phyloP scores from a whole-genome alignment of 176 grass and related monocot genomes.

The Lolium perenne region DNA sequence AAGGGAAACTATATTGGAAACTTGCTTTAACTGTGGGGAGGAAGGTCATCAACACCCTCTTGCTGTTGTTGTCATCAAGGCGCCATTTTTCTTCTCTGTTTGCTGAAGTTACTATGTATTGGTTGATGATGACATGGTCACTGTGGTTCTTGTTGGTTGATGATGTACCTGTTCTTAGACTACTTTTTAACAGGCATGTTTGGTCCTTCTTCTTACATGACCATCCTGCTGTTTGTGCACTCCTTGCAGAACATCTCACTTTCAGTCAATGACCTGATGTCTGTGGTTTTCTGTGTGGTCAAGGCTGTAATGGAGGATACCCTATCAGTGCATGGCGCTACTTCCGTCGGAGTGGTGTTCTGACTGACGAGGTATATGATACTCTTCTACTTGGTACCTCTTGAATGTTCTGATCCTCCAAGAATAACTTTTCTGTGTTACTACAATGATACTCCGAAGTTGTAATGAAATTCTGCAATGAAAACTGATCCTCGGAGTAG shows the following conservation, averaged over 20 bases:
- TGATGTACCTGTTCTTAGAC: not conserved
- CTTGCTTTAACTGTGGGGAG: no score
- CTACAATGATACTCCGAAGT: not conserved
- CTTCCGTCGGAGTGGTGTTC: conserved; percentile 80
- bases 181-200: conserved; percentile 21
- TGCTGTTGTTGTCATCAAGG: no score
- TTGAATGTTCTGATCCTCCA: conserved; percentile 1
- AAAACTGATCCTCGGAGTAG: no score
- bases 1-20: no score
- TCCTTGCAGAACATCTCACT: conserved; percentile 73
- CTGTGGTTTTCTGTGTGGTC: conserved; percentile 97
- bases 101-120: no score
- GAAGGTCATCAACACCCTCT: no score
- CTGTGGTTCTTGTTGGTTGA: no score
- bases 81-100: no score
- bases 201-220: conserved; percentile 7
- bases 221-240: conserved; percentile 5
- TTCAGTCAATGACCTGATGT: conserved; percentile 85
- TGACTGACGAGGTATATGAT: conserved; percentile 79
- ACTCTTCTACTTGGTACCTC: conserved; percentile 4
- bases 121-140: no score
- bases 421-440: not conserved
- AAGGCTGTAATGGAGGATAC: conserved; percentile 97
- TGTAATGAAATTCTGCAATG: no score
- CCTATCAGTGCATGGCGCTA: conserved; percentile 84